phyloP scores from a whole-genome alignment of 805 yeast species.

The Saccharomyces mikatae region DNA sequence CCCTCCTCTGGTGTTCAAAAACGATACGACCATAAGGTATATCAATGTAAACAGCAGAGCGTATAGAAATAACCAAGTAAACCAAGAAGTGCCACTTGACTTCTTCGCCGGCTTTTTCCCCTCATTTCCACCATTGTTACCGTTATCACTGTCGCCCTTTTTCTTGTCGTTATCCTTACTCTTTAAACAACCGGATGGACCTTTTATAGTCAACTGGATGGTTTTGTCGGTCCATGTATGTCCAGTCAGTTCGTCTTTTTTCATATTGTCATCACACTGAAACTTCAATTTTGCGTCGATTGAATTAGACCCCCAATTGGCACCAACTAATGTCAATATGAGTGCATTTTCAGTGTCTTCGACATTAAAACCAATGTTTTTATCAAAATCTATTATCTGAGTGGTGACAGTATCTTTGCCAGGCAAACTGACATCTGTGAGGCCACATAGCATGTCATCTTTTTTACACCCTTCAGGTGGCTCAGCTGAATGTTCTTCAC shows the following conservation, averaged over 20 bases:
- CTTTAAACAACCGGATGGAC: conserved; percentile 40
- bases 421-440: conserved; percentile 48
- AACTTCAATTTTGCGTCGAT: conserved; percentile 42
- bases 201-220: conserved; percentile 28
- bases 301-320: conserved; percentile 61
- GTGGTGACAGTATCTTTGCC: conserved; percentile 39
- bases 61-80: conserved; percentile 72
- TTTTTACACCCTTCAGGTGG: conserved; percentile 49
- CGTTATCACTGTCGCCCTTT: conserved; percentile 15
- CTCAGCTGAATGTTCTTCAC: conserved; percentile 38
- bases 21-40: conserved; percentile 61
- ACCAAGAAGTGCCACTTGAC: conserved; percentile 35
- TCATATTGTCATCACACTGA: conserved; percentile 38
- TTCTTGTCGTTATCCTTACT: conserved; percentile 19
- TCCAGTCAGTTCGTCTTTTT: conserved; percentile 23
- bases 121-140: conserved; percentile 19
- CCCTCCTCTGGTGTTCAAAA: conserved; percentile 63
- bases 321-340: conserved; percentile 39
- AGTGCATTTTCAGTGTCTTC: conserved; percentile 30
- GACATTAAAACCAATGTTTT: conserved; percentile 23
- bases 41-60: conserved; percentile 62
- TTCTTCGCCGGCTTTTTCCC: conserved; percentile 28
- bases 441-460: conserved; percentile 73
- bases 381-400: conserved; percentile 51
- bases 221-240: conserved; percentile 20